Base-by-base conservation (phyloP, 805 yeast genomes). In the Grigorovia humatica region DNA sequence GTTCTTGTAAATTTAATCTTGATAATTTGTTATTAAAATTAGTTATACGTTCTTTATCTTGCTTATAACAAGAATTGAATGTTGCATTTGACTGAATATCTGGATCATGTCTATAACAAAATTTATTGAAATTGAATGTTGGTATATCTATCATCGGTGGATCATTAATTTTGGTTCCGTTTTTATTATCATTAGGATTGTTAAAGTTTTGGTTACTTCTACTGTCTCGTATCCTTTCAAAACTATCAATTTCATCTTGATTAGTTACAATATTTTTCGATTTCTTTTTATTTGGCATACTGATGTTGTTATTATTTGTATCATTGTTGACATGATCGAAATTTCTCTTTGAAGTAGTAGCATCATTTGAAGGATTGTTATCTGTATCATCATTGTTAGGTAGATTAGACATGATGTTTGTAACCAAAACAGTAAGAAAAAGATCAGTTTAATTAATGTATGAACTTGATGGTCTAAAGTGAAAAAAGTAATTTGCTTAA, bases 81-180 rank as follows among this genome's bases (percentile, higher is more conserved):
- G 60, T 59, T 11, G 62, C 56, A 1, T 63, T 54, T 61, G 88
- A 80, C 47, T 82, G 81, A 45, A 87, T 76, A 51, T 88, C 90
- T 2, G 98, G 98, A 63, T 91, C 88, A 68, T 91, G 99, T 50
- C 98, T 74, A 67, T 91, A 91, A 64, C 99, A 91, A 69, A 79
- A 91, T 57, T 77, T 76, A 59, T 81, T 84, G 62, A 75, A 78
- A 58, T 79, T 77, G 57, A 77, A 83, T 47, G 60, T 57, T 19
- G 70, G 70, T 43, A 62, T 40, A 17, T 19, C 27, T 17, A 19
- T 17, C 3, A 18, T 46, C 2, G 48, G 40, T 17, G 47, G 19
- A 30, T n/a, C 35, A 9, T 30, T 7, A 40, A 18, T 19, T 19
- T 45, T 20, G n/a, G n/a, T n/a, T n/a, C n/a, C n/a, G n/a, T n/a